phyloP scores from a whole-genome alignment of 139 green algal species.

The Ostreobium quekettii region DNA sequence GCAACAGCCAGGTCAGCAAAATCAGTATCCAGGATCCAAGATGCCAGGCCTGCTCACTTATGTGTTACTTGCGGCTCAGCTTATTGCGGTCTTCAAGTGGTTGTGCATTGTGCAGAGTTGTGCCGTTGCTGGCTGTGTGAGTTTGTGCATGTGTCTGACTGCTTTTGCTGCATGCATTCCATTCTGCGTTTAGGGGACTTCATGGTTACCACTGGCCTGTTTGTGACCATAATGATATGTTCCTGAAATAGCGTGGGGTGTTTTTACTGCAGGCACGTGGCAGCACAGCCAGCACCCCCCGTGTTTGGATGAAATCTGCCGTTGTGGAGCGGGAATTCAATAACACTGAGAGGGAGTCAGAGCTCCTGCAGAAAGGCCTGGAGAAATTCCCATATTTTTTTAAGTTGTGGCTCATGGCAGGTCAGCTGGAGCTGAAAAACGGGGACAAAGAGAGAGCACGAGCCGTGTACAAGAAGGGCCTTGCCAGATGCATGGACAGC shows the following conservation, averaged over 20 bases:
- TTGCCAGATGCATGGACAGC: conserved; percentile 49
- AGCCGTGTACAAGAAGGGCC: conserved; percentile 40
- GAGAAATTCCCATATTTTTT: conserved; percentile 63
- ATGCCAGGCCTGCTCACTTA: no score
- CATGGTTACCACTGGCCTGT: background rate
- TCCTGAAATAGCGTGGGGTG: conserved; percentile 6
- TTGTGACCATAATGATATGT: background rate
- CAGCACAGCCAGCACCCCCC: conserved; percentile 47
- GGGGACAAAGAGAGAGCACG: conserved; percentile 42
- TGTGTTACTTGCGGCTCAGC: no score
- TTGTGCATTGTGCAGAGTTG: background rate
- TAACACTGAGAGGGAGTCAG: conserved; percentile 32
- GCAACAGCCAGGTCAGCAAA: no score
- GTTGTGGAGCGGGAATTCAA: conserved; percentile 86
- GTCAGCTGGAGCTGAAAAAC: conserved; percentile 77
- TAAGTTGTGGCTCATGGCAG: conserved; percentile 93
- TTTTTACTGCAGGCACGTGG: conserved; percentile 69
- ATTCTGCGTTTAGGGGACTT: background rate
- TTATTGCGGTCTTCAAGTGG: no score
- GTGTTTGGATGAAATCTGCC: conserved; percentile 97
- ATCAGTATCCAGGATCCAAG: no score
- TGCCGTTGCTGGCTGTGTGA: background rate
- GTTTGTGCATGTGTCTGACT: background rate
- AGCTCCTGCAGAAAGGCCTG: conserved; percentile 47
- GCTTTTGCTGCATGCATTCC: background rate